Base-by-base conservation (phyloP, 192 early-diverging fungal genomes). In the Ramicandelaber brevisporus region DNA sequence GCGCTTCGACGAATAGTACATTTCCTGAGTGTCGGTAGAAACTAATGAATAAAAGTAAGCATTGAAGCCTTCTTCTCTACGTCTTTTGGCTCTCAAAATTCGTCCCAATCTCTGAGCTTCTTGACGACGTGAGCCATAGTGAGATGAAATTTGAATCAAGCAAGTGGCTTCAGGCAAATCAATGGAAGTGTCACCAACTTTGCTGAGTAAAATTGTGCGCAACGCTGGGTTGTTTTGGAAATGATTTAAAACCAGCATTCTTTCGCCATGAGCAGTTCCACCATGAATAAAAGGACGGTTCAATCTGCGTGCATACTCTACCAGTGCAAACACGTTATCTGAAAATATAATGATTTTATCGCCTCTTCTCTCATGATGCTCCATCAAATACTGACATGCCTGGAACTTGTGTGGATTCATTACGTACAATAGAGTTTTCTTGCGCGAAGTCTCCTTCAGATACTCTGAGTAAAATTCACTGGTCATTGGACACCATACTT, bases 381-480 rank as follows among this genome's bases (percentile, higher is more conserved):
- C 49, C 29, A 99, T 93, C 42, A 99, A 47, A 45, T 85, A 99
- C 49, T 99, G 83, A 33, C 90, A 96, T 1, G 78, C 77, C 46
- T 92, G 88, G 44, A 99, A 76, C 50, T 99, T 99, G 45, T 73
- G 72, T 16, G 95, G 95, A 41, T 99, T 96, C 83, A 99, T 86
- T 0, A 73, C 71, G 46, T 83, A 89, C 9, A 95, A 57, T 26
- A 92, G 47, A 18, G 75, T 74, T 27, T 72, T 56, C 36, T 86
- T 92, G 28, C 84, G 63, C 6, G 78, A 70, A 13, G 50, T 43
- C 43, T 78, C 81, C 7, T 63, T 50, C 11, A 95, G 54, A 32
- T 99, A 99, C 37, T 88, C 85, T 29, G 70, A 53, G 55, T 87
- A 99, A 37, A 99, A 99, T 33, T 88, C 81, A 2, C 77, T 64